These are phyloP conservation scores for Kodamaea fukazawae DNA, from an alignment of 805 yeast species.

Conservation along the genomic window DNA sequence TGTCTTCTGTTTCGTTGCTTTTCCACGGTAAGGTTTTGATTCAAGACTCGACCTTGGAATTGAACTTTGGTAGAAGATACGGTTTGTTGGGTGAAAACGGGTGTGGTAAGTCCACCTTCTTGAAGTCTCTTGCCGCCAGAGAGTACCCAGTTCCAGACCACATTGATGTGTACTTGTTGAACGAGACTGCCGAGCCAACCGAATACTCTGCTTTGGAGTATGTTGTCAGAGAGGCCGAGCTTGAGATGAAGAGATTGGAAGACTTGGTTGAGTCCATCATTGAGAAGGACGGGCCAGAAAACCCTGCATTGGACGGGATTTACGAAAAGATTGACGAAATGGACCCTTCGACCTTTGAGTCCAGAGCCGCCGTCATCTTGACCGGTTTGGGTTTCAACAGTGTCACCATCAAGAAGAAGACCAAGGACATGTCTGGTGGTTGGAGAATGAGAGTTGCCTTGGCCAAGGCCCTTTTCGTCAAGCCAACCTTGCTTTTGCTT, in stretches of 20 bases:
- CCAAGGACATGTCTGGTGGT: conserved; percentile 99
- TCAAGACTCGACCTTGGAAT: conserved; percentile 88
- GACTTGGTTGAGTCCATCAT: conserved; percentile 85
- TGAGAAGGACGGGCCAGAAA: conserved; percentile 92
- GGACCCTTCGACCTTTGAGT: conserved; percentile 95
- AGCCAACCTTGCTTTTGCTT: conserved; percentile 89
- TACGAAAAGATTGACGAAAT: conserved; percentile 94
- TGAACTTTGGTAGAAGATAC: conserved; percentile 96
- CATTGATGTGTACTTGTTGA: conserved; percentile 87
- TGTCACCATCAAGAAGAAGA: conserved; percentile 82
- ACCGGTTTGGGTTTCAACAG: conserved; percentile 96
- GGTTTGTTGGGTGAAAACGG: conserved; percentile 98
- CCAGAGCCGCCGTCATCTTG: conserved; percentile 92
- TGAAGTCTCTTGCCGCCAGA: conserved; percentile 91
- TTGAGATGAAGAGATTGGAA: conserved; percentile 86
- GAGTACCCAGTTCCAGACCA: conserved; percentile 93
- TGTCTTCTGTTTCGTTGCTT: conserved; percentile 83
- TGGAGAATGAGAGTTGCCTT: conserved; percentile 99
- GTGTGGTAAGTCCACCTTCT: conserved; percentile 95
- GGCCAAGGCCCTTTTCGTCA: conserved; percentile 95
- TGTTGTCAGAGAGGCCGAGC: conserved; percentile 95
- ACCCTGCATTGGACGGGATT: conserved; percentile 76
- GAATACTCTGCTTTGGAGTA: conserved; percentile 91
- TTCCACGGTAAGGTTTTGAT: conserved; percentile 97
- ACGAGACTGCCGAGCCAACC: conserved; percentile 96